Evolutionary conservation across 2,329 filamentous ascomycete genomes (phyloP).

Genomic region (Aspergillus neotritici): DNA sequence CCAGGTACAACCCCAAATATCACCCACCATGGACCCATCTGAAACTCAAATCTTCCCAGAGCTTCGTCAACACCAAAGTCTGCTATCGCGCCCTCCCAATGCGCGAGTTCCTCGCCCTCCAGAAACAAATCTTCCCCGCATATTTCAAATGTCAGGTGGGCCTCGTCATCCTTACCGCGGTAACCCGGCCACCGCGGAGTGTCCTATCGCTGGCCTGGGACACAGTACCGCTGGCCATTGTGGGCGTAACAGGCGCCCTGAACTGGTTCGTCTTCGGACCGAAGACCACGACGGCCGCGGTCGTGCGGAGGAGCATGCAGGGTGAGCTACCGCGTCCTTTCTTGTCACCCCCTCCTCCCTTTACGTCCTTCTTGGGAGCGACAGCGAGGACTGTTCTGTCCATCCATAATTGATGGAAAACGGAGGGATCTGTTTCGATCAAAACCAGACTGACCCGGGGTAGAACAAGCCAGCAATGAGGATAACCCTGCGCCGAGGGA

Average conservation of each 20-base stretch:
- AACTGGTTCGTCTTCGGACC: conserved; percentile 37
- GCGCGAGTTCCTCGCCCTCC: conserved; percentile 34
- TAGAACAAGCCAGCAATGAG: neutral
- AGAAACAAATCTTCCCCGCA: conserved; percentile 37
- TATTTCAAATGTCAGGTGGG: conserved; percentile 37
- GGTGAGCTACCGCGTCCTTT: conserved; percentile 8
- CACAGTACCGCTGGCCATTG: conserved; percentile 26
- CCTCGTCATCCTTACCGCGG: conserved; percentile 29
- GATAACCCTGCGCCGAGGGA: neutral
- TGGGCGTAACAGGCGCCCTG: conserved; percentile 26
- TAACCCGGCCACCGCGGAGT: conserved; percentile 31
- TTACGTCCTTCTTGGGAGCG: neutral
- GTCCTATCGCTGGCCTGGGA: conserved; percentile 21
- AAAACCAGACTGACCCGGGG: neutral
- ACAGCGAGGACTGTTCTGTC: neutral
- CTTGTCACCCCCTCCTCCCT: neutral
- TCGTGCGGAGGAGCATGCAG: conserved; percentile 26
- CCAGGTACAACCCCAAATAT: conserved; percentile 15
- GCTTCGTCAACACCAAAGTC: conserved; percentile 39
- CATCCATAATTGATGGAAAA: too few species aligned
- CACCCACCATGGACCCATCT: neutral
- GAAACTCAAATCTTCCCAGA: conserved; percentile 16
- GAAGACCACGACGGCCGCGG: conserved; percentile 27
- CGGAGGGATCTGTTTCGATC: too few species aligned
- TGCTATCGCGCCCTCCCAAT: conserved; percentile 31